These are phyloP conservation scores for Trichoderma polysporum DNA, from an alignment of 2,329 filamentous ascomycete species.

Conservation along the genomic window DNA sequence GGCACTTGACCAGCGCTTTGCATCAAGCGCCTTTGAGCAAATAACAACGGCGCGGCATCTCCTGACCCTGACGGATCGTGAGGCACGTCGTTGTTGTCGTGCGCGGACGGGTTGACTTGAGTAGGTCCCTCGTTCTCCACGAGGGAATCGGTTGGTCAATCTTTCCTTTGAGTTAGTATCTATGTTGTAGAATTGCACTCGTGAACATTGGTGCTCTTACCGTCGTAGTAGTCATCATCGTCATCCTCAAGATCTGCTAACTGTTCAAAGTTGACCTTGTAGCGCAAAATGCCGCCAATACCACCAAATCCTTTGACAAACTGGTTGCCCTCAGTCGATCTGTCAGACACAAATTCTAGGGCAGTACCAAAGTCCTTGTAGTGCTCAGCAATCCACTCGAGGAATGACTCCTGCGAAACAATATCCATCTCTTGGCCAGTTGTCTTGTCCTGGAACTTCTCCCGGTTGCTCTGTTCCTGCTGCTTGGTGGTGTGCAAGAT, in stretches of 20 bases:
- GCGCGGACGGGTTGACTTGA: slow-evolving; percentile 57
- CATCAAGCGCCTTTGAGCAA: slow-evolving; percentile 48
- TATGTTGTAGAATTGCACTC: neutral
- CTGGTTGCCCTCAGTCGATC: slow-evolving; percentile 97
- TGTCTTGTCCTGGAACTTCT: slow-evolving; percentile 90
- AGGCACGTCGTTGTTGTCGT: slow-evolving; percentile 43
- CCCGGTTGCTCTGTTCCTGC: slow-evolving; percentile 68
- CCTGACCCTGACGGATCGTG: slow-evolving; percentile 42
- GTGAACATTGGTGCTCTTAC: slow-evolving; percentile 33
- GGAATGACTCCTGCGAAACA: slow-evolving; percentile 80
- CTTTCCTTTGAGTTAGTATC: slow-evolving; percentile 38
- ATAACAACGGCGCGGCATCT: slow-evolving; percentile 47
- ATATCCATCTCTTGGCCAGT: slow-evolving; percentile 98
- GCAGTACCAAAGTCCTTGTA: slow-evolving; percentile 97
- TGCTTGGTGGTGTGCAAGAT: slow-evolving; percentile 86
- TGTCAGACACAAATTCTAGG: slow-evolving; percentile 95
- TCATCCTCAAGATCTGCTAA: slow-evolving; percentile 82
- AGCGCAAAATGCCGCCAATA: slow-evolving; percentile 93
- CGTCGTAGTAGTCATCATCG: slow-evolving; percentile 90
- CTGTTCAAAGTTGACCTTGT: slow-evolving; percentile 99
- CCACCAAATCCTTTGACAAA: slow-evolving; percentile 99
- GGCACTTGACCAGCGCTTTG: slow-evolving; percentile 48
- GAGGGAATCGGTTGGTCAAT: slow-evolving; percentile 92
- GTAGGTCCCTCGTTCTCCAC: slow-evolving; percentile 79
- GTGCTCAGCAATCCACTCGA: slow-evolving; percentile 99